These are phyloP conservation scores for Phylloporus scabripes DNA, from an alignment of 768 basidiomycete species.

Conservation along the genomic window DNA sequence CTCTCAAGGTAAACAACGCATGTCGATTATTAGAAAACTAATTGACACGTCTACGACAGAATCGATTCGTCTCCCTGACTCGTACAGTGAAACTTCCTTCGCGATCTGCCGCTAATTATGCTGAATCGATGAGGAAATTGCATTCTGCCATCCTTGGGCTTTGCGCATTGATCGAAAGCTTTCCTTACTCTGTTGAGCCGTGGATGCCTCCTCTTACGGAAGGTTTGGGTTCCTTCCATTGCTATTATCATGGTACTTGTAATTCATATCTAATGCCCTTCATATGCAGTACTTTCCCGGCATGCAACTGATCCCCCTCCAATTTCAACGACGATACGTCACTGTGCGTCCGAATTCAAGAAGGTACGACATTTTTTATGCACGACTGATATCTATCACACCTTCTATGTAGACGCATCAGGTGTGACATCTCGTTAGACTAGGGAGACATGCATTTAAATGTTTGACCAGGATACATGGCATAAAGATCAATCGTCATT, in stretches of 20 bases:
- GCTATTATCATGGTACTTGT: not conserved
- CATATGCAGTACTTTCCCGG: constrained; percentile 54
- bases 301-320: constrained; percentile 85
- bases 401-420: constrained; percentile 49
- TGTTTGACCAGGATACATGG: constrained; percentile 69
- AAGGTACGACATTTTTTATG: constrained; percentile 47
- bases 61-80: constrained; percentile 70
- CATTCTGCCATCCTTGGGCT: constrained; percentile 94
- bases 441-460: constrained; percentile 1
- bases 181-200: constrained; percentile 91
- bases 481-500: constrained; percentile 83
- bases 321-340: constrained; percentile 84
- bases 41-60: constrained; percentile 38
- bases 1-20: constrained; percentile 58
- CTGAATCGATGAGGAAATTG: constrained; percentile 63
- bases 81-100: constrained; percentile 59
- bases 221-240: constrained; percentile 36
- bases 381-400: constrained; percentile 4
- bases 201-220: constrained; percentile 87
- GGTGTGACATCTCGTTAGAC: constrained; percentile 31
- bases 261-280: not conserved
- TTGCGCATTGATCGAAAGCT: constrained; percentile 88
- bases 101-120: constrained; percentile 65
- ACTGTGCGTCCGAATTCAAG: constrained; percentile 81
- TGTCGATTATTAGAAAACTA: not conserved